These are phyloP conservation scores for Truncatella angustata DNA, from an alignment of 2,329 filamentous ascomycete genomes.

Conservation along the genomic window DNA sequence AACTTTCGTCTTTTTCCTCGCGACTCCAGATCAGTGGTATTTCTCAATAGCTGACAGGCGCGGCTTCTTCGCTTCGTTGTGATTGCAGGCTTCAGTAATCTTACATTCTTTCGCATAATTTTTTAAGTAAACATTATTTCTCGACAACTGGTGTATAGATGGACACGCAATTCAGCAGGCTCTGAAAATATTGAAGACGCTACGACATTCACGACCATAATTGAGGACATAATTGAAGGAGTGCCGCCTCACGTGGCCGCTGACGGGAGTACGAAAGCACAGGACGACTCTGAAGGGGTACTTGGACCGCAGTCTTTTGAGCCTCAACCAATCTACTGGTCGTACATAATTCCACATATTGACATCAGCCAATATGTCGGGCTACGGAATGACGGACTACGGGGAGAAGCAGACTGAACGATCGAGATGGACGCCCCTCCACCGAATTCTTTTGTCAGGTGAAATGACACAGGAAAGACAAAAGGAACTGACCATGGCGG, in stretches of 20 bases:
- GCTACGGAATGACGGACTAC: slow-evolving; percentile 30
- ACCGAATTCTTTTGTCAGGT: slow-evolving; percentile 78
- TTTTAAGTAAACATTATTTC: too few species aligned
- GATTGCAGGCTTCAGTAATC: slow-evolving; percentile 32
- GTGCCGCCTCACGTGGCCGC: background rate
- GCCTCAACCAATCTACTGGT: too few species aligned
- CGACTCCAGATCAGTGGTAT: slow-evolving; percentile 23
- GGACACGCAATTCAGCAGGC: slow-evolving; percentile 49
- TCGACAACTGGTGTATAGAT: slow-evolving; percentile 30
- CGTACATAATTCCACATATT: background rate
- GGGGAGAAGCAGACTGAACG: slow-evolving; percentile 60
- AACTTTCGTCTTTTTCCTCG: slow-evolving; percentile 16
- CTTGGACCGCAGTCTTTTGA: slow-evolving; percentile 8
- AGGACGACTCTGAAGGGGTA: slow-evolving; percentile 13
- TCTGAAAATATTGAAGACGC: slow-evolving; percentile 42
- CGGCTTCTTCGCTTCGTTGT: slow-evolving; percentile 20
- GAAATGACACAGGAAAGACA: slow-evolving; percentile 76
- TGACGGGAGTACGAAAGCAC: slow-evolving; percentile 10
- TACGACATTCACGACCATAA: slow-evolving; percentile 12
- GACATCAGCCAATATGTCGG: slow-evolving; percentile 26
- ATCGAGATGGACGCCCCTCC: slow-evolving; percentile 79
- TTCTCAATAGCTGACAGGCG: slow-evolving; percentile 34
- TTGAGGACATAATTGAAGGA: slow-evolving; percentile 8
- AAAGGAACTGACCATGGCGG: slow-evolving; percentile 63
- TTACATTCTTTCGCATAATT: slow-evolving; percentile 26